These are phyloP conservation scores for Geosmithia flava DNA, from an alignment of 2,329 filamentous ascomycete genomes.

Conservation along the genomic window DNA sequence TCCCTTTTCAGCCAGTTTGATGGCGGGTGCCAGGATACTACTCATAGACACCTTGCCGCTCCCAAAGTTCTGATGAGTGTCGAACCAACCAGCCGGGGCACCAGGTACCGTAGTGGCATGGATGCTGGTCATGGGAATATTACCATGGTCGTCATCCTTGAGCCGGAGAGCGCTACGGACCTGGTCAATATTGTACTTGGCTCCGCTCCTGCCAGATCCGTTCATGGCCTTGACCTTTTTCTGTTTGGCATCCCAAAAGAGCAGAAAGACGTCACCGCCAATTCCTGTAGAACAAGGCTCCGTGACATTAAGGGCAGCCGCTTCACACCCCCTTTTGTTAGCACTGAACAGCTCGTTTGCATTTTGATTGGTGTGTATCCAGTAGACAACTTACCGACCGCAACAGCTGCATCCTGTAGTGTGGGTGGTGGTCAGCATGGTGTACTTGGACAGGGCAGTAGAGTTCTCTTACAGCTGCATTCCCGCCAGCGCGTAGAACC, in stretches of 20 bases:
- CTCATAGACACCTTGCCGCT: slow-evolving; percentile 70
- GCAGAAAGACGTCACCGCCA: slow-evolving; percentile 92
- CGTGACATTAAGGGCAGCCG: slow-evolving; percentile 84
- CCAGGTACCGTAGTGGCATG: slow-evolving; percentile 82
- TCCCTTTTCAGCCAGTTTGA: slow-evolving; percentile 74
- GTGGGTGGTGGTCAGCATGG: neutral
- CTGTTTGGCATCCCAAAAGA: slow-evolving; percentile 77
- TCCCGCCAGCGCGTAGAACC: slow-evolving; percentile 77
- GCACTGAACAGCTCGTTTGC: neutral
- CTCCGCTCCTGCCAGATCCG: slow-evolving; percentile 76
- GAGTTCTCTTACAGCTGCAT: slow-evolving; percentile 63
- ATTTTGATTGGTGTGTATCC: neutral
- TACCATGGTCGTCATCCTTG: slow-evolving; percentile 36
- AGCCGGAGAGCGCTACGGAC: slow-evolving; percentile 60
- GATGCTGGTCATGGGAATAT: slow-evolving; percentile 64
- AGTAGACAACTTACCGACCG: slow-evolving; percentile 47
- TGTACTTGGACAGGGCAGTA: neutral
- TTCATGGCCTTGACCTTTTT: slow-evolving; percentile 80
- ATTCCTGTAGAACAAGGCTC: slow-evolving; percentile 91
- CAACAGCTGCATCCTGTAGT: slow-evolving; percentile 84
- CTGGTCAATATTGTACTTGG: slow-evolving; percentile 53
- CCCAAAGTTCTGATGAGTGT: slow-evolving; percentile 77
- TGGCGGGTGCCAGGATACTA: slow-evolving; percentile 71
- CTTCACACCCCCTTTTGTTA: slow-evolving; percentile 26
- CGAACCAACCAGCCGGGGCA: slow-evolving; percentile 86